Evolutionary conservation across 202 grass and related monocot species (phyloP).

Genomic region (Musa balbisiana): DNA sequence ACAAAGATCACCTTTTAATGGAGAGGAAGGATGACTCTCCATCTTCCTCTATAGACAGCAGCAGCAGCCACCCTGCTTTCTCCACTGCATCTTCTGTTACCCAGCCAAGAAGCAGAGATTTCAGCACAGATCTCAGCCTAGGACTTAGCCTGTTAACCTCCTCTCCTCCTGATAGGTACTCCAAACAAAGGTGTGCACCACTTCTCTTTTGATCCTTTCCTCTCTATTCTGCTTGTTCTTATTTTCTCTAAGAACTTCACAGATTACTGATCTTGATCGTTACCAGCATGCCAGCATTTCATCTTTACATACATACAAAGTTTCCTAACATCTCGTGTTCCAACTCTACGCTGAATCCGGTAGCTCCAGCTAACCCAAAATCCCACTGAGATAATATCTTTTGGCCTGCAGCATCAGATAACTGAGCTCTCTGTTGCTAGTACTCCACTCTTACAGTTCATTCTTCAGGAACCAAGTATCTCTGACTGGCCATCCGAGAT

Average conservation of each 20-base stretch:
- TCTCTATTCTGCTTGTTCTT: background rate
- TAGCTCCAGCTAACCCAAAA: too few species aligned
- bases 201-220: background rate
- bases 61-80: conserved; percentile 53
- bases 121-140: conserved; percentile 48
- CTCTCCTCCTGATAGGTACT: conserved; percentile 8
- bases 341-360: too few species aligned
- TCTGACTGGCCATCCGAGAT: background rate
- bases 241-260: background rate
- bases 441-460: conserved; percentile 15
- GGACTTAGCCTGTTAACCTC: conserved; percentile 42
- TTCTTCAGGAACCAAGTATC: conserved; percentile 38
- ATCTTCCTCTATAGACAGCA: conserved; percentile 63
- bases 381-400: too few species aligned
- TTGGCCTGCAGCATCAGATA: background rate
- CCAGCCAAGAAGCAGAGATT: conserved; percentile 23
- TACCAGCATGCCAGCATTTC: background rate
- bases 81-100: conserved; percentile 27
- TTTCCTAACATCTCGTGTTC: too few species aligned
- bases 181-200: conserved; percentile 19
- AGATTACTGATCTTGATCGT: background rate
- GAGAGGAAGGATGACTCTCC: conserved; percentile 23
- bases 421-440: conserved; percentile 26
- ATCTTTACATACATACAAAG: too few species aligned
- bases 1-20: background rate